These are phyloP conservation scores for Citrus inodora DNA, from an alignment of 345 rosid species.

Conservation along the genomic window DNA sequence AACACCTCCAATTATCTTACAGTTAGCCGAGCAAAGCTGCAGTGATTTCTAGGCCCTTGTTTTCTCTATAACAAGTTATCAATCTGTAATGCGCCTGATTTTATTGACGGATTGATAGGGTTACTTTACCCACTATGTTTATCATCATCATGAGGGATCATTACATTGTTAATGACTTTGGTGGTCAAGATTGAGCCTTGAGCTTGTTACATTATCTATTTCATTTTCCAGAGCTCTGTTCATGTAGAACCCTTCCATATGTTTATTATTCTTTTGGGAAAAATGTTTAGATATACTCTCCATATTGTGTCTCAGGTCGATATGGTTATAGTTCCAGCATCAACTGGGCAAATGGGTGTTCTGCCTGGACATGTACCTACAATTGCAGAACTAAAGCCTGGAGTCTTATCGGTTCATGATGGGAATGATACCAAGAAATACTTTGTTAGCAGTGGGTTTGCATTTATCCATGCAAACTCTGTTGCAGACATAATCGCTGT, in stretches of 20 bases:
- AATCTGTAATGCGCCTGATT: neutral
- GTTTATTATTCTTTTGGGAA: neutral
- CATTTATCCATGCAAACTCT: conserved; percentile 76
- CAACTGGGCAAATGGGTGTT: conserved; percentile 93
- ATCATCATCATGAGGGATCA: neutral
- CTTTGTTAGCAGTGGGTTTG: conserved; percentile 88
- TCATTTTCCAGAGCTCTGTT: neutral
- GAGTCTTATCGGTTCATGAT: conserved; percentile 82
- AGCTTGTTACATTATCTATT: neutral
- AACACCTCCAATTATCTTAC: too few relatives aligned
- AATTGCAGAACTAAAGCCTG: conserved; percentile 88
- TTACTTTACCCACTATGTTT: neutral
- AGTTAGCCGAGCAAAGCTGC: too few relatives aligned
- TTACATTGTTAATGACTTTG: neutral
- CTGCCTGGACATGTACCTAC: conserved; percentile 86
- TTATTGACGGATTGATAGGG: neutral
- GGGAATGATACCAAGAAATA: conserved; percentile 67
- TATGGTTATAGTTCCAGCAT: conserved; percentile 91
- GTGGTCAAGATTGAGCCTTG: neutral
- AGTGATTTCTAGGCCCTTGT: neutral
- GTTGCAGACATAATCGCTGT: conserved; percentile 69
- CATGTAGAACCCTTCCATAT: too few relatives aligned
- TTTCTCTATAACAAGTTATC: neutral
- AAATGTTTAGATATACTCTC: neutral
- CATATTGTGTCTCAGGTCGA: conserved; percentile 58